phyloP scores from a whole-genome alignment of 768 basidiomycete species.

The Psilocybe tampanensis region DNA sequence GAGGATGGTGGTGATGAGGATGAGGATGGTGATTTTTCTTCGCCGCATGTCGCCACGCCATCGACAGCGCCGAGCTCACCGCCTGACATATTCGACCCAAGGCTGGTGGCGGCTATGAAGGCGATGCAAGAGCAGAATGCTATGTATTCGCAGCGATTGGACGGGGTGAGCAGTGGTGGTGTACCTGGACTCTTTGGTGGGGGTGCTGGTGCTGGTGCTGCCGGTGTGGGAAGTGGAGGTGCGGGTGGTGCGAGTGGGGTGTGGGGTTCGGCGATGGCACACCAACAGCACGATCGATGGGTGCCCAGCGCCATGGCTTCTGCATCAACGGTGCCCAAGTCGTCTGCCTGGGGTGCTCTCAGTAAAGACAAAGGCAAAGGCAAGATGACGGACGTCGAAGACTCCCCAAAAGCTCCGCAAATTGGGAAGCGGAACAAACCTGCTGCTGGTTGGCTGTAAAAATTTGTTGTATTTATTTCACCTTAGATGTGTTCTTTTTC shows the following conservation, averaged over 20 bases:
- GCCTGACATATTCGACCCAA: slow-evolving; percentile 25
- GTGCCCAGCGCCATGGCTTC: slow-evolving; percentile 2
- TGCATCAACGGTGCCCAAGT: slow-evolving; percentile 2
- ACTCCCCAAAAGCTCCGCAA: slow-evolving; percentile 5
- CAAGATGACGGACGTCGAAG: slow-evolving; percentile 12
- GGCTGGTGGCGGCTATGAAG: slow-evolving; percentile 26
- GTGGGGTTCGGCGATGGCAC: slow-evolving; percentile 9
- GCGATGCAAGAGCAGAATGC: slow-evolving; percentile 17
- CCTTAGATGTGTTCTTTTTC: too few species aligned
- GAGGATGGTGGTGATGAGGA: slow-evolving; percentile 24
- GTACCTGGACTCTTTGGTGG: neutral
- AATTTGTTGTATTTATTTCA: too few species aligned
- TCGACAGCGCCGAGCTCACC: slow-evolving; percentile 31
- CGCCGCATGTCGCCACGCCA: slow-evolving; percentile 22
- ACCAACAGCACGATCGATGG: slow-evolving; percentile 11
- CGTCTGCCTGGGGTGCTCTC: slow-evolving; percentile 10
- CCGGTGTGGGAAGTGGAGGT: slow-evolving; percentile 5
- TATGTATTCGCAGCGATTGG: slow-evolving; percentile 6
- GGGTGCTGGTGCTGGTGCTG: slow-evolving; percentile 2
- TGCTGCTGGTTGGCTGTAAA: slow-evolving; percentile 17
- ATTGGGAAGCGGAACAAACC: slow-evolving; percentile 20
- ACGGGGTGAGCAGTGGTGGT: neutral
- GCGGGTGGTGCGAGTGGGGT: neutral
- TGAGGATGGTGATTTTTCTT: slow-evolving; percentile 22
- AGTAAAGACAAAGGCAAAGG: slow-evolving; percentile 14